phyloP scores from a whole-genome alignment of 1,139 yeast genomes.

The Protomyces pachydermus region DNA sequence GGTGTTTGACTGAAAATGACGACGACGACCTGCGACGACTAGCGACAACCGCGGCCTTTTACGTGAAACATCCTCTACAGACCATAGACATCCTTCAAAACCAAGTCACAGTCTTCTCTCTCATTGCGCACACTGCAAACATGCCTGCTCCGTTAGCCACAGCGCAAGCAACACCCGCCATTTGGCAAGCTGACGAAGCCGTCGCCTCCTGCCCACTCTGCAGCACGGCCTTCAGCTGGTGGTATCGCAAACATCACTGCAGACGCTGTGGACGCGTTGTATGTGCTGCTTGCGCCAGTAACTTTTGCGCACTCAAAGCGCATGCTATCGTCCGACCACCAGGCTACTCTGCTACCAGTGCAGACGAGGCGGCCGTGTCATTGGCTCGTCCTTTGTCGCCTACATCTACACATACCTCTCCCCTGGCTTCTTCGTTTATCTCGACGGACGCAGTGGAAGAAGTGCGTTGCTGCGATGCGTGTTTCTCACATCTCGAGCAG shows the following conservation, averaged over 20 bases:
- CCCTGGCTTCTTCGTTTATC: not conserved
- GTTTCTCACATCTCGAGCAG: slow-evolving; percentile 20
- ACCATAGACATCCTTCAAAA: too few species aligned
- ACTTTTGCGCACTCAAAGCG: slow-evolving; percentile 37
- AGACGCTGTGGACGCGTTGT: slow-evolving; percentile 72
- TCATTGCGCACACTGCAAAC: too few species aligned
- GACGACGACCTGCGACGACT: too few species aligned
- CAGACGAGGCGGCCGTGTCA: slow-evolving; percentile 27
- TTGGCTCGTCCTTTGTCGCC: not conserved
- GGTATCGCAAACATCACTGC: slow-evolving; percentile 86
- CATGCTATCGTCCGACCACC: slow-evolving; percentile 52
- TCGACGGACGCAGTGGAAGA: slow-evolving; percentile 1
- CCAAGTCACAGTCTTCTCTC: too few species aligned
- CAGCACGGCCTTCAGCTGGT: slow-evolving; percentile 52
- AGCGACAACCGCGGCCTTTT: too few species aligned
- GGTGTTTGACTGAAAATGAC: too few species aligned
- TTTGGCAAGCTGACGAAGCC: slow-evolving; percentile 76
- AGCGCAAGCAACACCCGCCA: not conserved
- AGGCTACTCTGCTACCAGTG: slow-evolving; percentile 51
- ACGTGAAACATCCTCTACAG: too few species aligned
- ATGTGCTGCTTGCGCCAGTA: slow-evolving; percentile 55
- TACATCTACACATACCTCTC: not conserved
- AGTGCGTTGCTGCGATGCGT: slow-evolving; percentile 21
- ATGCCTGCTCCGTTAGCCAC: too few species aligned
- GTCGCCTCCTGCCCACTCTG: slow-evolving; percentile 63